These are phyloP conservation scores for Talaromyces sp. DNA, from an alignment of 2,329 filamentous ascomycete species.

Conservation along the genomic window DNA sequence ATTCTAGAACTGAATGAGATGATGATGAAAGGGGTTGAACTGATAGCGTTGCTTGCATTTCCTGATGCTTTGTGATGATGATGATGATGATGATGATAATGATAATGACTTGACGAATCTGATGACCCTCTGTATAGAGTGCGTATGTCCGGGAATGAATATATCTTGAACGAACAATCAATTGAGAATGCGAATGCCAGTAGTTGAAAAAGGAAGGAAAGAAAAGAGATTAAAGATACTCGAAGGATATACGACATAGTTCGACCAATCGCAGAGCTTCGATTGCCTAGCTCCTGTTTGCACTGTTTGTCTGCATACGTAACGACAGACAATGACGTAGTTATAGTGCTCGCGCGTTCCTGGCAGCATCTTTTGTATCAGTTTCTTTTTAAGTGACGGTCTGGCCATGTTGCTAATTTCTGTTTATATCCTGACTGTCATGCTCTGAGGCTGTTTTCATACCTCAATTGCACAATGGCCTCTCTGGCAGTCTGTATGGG, in stretches of 20 bases:
- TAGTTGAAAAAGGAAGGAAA: background rate
- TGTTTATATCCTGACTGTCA: background rate
- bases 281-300: slow-evolving; percentile 1
- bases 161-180: background rate
- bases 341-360: background rate
- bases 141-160: slow-evolving; percentile 10
- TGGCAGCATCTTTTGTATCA: background rate
- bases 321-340: slow-evolving; percentile 6
- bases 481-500: slow-evolving; percentile 4
- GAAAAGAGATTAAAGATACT: background rate
- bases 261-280: background rate
- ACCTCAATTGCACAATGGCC: background rate
- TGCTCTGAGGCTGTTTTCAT: background rate
- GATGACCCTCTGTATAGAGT: slow-evolving; percentile 7
- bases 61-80: background rate
- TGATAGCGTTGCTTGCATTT: slow-evolving; percentile 2
- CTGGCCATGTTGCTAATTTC: background rate
- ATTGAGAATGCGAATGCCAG: background rate
- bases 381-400: background rate
- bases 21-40: background rate
- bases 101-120: slow-evolving; percentile 17
- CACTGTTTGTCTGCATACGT: slow-evolving; percentile 12
- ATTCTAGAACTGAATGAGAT: background rate
- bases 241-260: background rate
- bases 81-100: slow-evolving; percentile 4